Evolutionary conservation across 2,329 filamentous ascomycete genomes (phyloP), one percentile per base, ranked within the genome.

Genomic region (Bipolaris zeicola): DNA sequence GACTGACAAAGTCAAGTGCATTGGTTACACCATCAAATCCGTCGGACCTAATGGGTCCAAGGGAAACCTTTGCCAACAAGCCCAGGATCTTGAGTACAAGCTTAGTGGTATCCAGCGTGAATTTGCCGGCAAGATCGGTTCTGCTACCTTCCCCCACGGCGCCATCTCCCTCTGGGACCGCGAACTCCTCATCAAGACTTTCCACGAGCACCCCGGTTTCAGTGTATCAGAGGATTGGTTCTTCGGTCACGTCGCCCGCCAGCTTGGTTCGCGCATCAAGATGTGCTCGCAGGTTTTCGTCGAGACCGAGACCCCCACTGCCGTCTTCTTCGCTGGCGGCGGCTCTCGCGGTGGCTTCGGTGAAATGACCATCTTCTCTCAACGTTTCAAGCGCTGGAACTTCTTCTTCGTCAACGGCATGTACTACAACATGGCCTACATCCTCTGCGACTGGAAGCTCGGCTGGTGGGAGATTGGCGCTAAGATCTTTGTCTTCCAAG

Each of bases 61-160:
- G 37, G 77, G 72, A 46, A 65, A 55, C 42, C 34, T 65, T 18
- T 66, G 63, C 50, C 60, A 66, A 48, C 79, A 80, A 41, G 80
- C 80, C 0, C 81, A 83, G 55, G 80, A 83, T 63, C 66, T 83
- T n/a, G 81, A 83, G 59, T 83, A 83, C 66, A 83, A 83, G 60
- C 70, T 82, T 50, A 78, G 77, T 13, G 81, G 81, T 5, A 68
- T 83, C 2, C 76, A 79, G 49, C 75, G 80, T 26, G 71, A 73
- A 24, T 78, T 82, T 42, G 76, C 77, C 4, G 80, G 79, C 8
- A 76, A 72, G 39, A 57, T 80, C 31, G 81, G 81, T 20, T 80
- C 76, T 49, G 78, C 80, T 0, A 82, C 79, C 0, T 83, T 83
- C 56, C 80, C 81, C 0, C 81, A 83, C 52, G 81, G 81, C 7